Evolutionary conservation across 2,329 filamentous ascomycete genomes (phyloP).

Genomic region (Fusarium verticillioides): DNA sequence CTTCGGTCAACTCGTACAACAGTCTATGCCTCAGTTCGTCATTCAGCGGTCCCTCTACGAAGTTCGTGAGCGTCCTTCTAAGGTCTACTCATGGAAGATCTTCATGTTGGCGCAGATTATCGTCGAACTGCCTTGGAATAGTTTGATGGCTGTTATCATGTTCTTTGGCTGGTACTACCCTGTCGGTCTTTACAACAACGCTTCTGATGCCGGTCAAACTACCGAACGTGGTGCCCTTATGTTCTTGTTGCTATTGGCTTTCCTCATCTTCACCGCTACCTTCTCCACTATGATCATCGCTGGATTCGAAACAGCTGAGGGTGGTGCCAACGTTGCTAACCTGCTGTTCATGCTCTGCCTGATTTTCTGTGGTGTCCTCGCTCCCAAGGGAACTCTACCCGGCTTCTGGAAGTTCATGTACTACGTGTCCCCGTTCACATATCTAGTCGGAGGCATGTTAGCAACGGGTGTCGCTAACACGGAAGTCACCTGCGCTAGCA

Average conservation of each 20-base stretch:
- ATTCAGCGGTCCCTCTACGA: conserved; percentile 85
- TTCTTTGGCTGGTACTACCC: conserved; percentile 89
- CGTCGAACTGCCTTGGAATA: conserved; percentile 88
- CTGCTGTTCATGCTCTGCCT: conserved; percentile 72
- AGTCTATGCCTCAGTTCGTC: conserved; percentile 89
- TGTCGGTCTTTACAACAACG: conserved; percentile 79
- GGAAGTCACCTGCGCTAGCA: conserved; percentile 71
- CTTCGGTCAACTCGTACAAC: conserved; percentile 82
- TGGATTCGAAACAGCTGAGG: conserved; percentile 72
- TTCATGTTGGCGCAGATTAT: conserved; percentile 87
- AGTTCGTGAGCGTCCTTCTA: conserved; percentile 84
- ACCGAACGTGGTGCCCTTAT: conserved; percentile 79
- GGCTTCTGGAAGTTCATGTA: conserved; percentile 66
- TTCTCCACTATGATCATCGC: conserved; percentile 83
- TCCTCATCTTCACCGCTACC: conserved; percentile 83
- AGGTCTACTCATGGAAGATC: conserved; percentile 85
- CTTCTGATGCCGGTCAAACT: conserved; percentile 68
- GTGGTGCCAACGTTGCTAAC: conserved; percentile 74
- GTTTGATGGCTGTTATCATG: conserved; percentile 78
- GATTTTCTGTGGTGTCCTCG: conserved; percentile 47
- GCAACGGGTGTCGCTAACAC: conserved; percentile 76
- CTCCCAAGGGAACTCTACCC: conserved; percentile 61
- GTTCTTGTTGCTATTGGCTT: conserved; percentile 79
- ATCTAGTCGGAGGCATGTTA: conserved; percentile 79
- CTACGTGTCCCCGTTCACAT: conserved; percentile 83